Conservation (phyloP, 1,139 yeast genomes). For the Blastobotrys raffinosifermentans region DNA sequence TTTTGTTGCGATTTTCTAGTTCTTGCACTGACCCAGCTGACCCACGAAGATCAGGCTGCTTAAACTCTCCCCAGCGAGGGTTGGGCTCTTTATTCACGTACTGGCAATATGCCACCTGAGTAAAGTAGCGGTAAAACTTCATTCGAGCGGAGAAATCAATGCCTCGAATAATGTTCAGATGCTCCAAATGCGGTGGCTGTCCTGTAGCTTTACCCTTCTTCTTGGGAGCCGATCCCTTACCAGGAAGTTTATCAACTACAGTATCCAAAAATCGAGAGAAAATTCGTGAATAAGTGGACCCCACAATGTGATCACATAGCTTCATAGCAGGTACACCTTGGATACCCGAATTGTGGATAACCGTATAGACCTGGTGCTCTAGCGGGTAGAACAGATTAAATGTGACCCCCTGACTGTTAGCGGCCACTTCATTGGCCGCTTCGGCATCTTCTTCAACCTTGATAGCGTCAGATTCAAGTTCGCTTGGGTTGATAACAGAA, state of each 20-base stretch:
- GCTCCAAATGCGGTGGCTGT: slow-evolving; percentile 30
- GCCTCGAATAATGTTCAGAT: slow-evolving; percentile 49
- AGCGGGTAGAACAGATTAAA: slow-evolving; percentile 56
- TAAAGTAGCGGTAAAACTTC: slow-evolving; percentile 65
- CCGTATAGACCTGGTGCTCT: slow-evolving; percentile 54
- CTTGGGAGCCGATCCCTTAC: slow-evolving; percentile 21
- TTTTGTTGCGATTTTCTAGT: slow-evolving; percentile 20
- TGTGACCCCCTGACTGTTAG: slow-evolving; percentile 9
- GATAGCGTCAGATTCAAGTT: slow-evolving; percentile 1
- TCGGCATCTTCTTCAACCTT: slow-evolving; percentile 21
- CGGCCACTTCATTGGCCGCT: slow-evolving; percentile 13
- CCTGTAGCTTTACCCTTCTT: too few species aligned
- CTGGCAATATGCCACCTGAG: slow-evolving; percentile 38
- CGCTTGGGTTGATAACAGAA: slow-evolving; percentile 5
- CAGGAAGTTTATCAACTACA: slow-evolving; percentile 33
- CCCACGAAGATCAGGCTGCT: slow-evolving; percentile 10
- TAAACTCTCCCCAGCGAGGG: slow-evolving; percentile 28
- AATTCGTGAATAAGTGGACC: slow-evolving; percentile 46
- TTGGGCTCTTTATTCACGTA: slow-evolving; percentile 26
- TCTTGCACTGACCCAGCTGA: slow-evolving; percentile 13
- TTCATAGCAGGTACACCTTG: slow-evolving; percentile 57
- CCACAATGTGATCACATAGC: slow-evolving; percentile 45
- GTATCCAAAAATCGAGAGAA: slow-evolving; percentile 46
- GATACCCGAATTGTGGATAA: slow-evolving; percentile 37
- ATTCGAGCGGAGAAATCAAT: slow-evolving; percentile 69